Evolutionary conservation across 1,284 basidiomycete genomes (phyloP).

Genomic region (Polyporus tsugae): DNA sequence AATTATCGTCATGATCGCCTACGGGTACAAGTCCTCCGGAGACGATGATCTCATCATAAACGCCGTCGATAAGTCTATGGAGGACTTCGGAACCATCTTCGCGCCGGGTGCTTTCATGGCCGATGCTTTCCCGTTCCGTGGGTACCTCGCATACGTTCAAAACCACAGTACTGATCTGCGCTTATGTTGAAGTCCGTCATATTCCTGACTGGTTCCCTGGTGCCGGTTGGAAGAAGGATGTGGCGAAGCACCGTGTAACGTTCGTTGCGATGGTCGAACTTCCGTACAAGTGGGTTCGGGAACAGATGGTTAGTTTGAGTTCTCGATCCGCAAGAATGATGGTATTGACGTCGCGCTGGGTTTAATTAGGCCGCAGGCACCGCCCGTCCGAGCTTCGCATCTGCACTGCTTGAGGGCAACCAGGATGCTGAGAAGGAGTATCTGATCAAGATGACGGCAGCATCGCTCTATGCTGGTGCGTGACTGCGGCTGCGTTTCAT

Average conservation of each 20-base stretch:
- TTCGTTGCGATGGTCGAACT: conserved; percentile 34
- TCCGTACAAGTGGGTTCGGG: conserved; percentile 36
- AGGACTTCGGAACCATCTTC: conserved; percentile 38
- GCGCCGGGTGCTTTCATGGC: conserved; percentile 43
- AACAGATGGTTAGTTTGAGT: conserved; percentile 32
- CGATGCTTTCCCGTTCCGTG: conserved; percentile 42
- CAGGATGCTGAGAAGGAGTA: conserved; percentile 35
- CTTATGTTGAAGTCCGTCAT: conserved; percentile 16
- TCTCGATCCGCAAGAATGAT: neutral
- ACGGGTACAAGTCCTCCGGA: conserved; percentile 45
- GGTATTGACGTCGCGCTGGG: neutral
- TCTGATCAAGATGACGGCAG: conserved; percentile 40
- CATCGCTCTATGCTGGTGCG: conserved; percentile 40
- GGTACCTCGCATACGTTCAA: conserved; percentile 14
- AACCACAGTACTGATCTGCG: conserved; percentile 17
- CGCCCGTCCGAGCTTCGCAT: conserved; percentile 39
- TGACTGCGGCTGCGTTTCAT: neutral
- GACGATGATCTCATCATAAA: conserved; percentile 43
- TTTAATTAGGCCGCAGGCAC: conserved; percentile 38
- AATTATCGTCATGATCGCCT: conserved; percentile 44
- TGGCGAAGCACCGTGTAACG: conserved; percentile 29
- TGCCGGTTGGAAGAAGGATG: conserved; percentile 36
- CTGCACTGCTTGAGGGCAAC: conserved; percentile 33
- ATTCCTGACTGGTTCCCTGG: conserved; percentile 44
- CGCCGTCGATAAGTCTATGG: conserved; percentile 41